These are phyloP conservation scores for Suillus tomentosus DNA, from an alignment of 768 basidiomycete species.

Conservation along the genomic window DNA sequence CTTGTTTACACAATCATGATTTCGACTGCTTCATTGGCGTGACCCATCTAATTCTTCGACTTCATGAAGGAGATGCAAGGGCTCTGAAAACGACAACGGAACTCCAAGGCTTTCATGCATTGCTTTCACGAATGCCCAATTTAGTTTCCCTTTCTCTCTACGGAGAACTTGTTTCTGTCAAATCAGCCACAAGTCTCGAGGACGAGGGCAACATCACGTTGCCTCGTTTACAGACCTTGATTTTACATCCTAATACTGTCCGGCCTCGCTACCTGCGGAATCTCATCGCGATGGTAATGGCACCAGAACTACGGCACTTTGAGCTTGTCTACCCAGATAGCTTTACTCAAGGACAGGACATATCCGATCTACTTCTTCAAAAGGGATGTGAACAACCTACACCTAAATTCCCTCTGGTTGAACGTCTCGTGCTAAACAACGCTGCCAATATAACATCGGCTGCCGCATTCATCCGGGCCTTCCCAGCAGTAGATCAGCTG, in stretches of 20 bases:
- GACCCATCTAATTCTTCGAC: conserved; percentile 29
- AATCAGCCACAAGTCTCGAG: conserved; percentile 14
- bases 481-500: conserved; percentile 22
- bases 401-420: conserved; percentile 30
- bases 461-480: conserved; percentile 28
- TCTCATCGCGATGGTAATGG: conserved; percentile 29
- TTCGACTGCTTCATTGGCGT: conserved; percentile 23
- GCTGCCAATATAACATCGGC: conserved; percentile 26
- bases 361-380: conserved; percentile 28
- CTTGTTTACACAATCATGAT: conserved; percentile 18
- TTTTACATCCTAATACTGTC: conserved; percentile 31
- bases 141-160: conserved; percentile 29
- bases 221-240: conserved; percentile 31
- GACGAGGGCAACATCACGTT: conserved; percentile 19
- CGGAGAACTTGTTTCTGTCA: conserved; percentile 32
- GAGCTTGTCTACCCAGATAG: conserved; percentile 36
- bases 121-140: conserved; percentile 26
- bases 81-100: conserved; percentile 32
- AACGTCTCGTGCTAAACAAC: conserved; percentile 30
- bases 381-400: conserved; percentile 3
- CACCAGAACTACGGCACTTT: conserved; percentile 32
- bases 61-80: conserved; percentile 30
- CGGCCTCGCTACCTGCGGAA: conserved; percentile 36
- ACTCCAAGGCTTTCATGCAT: conserved; percentile 26
- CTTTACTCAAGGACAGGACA: conserved; percentile 27